Conservation (phyloP, 768 basidiomycete genomes). For the Lactifluus hygrophoroides region DNA sequence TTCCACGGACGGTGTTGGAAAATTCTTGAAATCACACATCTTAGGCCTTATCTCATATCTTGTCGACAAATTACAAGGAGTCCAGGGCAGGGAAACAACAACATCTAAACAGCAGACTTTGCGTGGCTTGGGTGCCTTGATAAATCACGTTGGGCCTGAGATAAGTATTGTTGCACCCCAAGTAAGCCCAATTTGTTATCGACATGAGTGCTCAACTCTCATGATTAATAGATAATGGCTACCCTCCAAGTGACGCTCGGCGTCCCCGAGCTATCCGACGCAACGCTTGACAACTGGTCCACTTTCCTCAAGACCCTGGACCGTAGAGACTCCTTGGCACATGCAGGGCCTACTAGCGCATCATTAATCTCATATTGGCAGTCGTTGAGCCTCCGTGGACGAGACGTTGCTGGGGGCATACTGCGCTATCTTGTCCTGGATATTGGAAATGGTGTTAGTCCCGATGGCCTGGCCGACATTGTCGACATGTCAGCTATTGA, state of each 20-base stretch:
- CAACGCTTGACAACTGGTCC: constrained; percentile 73
- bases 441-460: constrained; percentile 43
- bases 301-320: constrained; percentile 63
- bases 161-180: constrained; percentile 80
- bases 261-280: constrained; percentile 65
- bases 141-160: constrained; percentile 57
- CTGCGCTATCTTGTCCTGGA: constrained; percentile 65
- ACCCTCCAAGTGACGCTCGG: constrained; percentile 86
- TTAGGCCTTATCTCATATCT: constrained; percentile 79
- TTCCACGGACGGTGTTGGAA: constrained; percentile 35
- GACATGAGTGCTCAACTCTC: constrained; percentile 8
- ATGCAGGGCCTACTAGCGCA: constrained; percentile 82
- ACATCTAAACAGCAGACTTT: constrained; percentile 68
- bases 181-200: constrained; percentile 34
- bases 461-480: constrained; percentile 58
- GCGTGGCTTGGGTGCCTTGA: constrained; percentile 65
- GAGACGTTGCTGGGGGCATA: constrained; percentile 45
- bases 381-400: constrained; percentile 44
- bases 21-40: constrained; percentile 66
- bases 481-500: constrained; percentile 70
- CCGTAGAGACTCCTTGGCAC: constrained; percentile 65
- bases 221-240: constrained; percentile 72
- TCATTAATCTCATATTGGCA: constrained; percentile 75
- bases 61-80: constrained; percentile 80
- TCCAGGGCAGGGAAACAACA: constrained; percentile 65